Evolutionary conservation across 371 early-diverging fungal genomes (phyloP), one percentile per base, ranked within the genome.

Genomic region (Rhizopus sp.): DNA sequence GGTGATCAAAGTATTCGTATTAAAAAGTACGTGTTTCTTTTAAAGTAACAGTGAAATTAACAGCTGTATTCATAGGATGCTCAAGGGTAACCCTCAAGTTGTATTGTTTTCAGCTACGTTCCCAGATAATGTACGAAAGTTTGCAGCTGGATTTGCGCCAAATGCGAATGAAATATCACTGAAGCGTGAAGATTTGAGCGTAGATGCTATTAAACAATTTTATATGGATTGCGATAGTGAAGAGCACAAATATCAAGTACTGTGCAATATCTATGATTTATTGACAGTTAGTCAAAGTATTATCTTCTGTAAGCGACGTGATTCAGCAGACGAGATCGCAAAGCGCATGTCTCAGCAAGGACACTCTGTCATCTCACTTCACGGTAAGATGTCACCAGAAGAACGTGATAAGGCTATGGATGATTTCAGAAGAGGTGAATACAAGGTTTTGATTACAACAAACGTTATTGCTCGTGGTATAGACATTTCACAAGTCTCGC

Each of bases 31-130:
- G 62, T 64, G 8, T 8, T 33, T 16, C 29, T 1, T 13, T 9
- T 50, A 35, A 29, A n/a, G 10, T 9, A 17, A 56, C 7, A 48
- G 23, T 15, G 16, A n/a, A 13, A 56, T 10, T 6, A 23, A 23
- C 12, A 42, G 17, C 1, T 31, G 23, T 8, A 4, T 39, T 29
- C 30, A 10, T 59, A 87, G 88, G 57, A 31, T 73, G 30, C 78
- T 93, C 71, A 90, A 86, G 49, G 78, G 63, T 49, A 69, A 62
- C 13, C 83, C 87, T 64, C 98, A 98, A 68, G 77, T 93, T 40
- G 85, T 95, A 7, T 78, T 98, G 47, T 99, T 99, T 72, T 97
- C 97, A 13, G 99, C 99, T 12, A 99, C 99, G 4, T 99, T 94
- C 82, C 87, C 93, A 1, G 87, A 88, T 3, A 67, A 83, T 13